Evolutionary conservation across 2,329 filamentous ascomycete genomes (phyloP), one percentile per base, ranked within the genome.

Genomic region (Botryotinia globosa): DNA sequence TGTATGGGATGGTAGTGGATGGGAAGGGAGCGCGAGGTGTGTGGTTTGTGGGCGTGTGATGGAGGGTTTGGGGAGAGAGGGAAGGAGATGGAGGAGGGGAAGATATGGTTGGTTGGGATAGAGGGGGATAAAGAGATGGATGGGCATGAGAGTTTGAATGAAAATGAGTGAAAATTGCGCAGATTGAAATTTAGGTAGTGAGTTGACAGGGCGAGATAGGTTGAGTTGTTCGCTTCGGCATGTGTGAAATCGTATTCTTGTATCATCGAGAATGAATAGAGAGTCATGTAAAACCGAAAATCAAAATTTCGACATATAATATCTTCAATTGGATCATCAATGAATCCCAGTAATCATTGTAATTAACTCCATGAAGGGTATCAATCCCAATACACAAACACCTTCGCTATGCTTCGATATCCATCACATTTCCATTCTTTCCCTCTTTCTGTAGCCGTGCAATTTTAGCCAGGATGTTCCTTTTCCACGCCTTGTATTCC

Each of bases 401-500:
- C 34, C 1, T 67, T 32, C 3, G n/a, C 68, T 59, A 74, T 69
- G 10, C 71, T 18, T 67, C 32, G 1, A 59, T 58, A 12, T 62
- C 61, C 34, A 37, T 39, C 25, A 32, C 51, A 74, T 71, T 64
- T 48, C 73, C 64, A 14, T 72, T 67, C 71, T 63, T 74, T 54
- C 37, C 74, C 73, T 54, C 68, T 61, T 20, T 74, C 69, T 51
- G 73, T 68, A 51, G 87, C 80, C 73, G 84, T 80, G 84, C 81
- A 73, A 93, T 88, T 76, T 85, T 85, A 73, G 81, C 82, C 79
- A 92, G 77, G 39, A 93, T 86, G 1, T 80, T 82, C 7, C 85
- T 84, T 80, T 90, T 90, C 93, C 92, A 96, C 29, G 80, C 80
- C 62, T 80, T 83, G 79, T 90, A 94, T 18, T 91, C 88, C 58